Percentiles rank a stretch among this genome's conserved stretches.
Conservation (phyloP, 2,329 filamentous ascomycete species). For the Scolecobasidium constrictum region DNA sequence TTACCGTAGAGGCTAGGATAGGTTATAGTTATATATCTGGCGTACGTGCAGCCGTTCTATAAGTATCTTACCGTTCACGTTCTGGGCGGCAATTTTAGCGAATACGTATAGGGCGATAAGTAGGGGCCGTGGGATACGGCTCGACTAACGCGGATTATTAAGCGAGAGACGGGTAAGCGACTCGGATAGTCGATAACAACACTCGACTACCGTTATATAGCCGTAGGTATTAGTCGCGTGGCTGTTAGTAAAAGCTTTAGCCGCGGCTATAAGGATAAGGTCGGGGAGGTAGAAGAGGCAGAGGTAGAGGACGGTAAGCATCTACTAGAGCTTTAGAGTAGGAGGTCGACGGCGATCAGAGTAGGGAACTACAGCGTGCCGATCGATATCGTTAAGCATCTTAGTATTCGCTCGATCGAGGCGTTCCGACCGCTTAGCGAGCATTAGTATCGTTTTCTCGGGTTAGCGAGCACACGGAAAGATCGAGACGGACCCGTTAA, state of each 20-base stretch:
- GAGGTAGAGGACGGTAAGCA: constrained; percentile 15
- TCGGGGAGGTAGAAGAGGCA: constrained; percentile 13
- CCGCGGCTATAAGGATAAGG: constrained; percentile 14
- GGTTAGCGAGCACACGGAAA: constrained; percentile 4
- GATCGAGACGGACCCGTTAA: background rate
- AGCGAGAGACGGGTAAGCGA: constrained; percentile 13
- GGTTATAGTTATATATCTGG: constrained; percentile 16
- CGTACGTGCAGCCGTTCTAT: constrained; percentile 15
- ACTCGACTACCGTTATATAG: constrained; percentile 13
- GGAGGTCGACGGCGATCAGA: constrained; percentile 9
- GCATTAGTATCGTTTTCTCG: constrained; percentile 9
- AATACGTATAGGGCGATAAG: constrained; percentile 9
- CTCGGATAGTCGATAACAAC: constrained; percentile 13
- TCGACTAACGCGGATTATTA: constrained; percentile 12
- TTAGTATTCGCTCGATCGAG: constrained; percentile 15
- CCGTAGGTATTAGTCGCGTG: constrained; percentile 13
- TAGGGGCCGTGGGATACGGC: constrained; percentile 12
- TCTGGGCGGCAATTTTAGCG: constrained; percentile 8
- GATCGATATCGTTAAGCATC: constrained; percentile 15
- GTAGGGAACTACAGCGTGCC: constrained; percentile 13
- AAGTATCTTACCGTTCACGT: constrained; percentile 14
- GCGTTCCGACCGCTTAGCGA: constrained; percentile 13
- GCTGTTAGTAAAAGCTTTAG: constrained; percentile 12
- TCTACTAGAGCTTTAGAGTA: constrained; percentile 9
- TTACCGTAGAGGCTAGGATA: constrained; percentile 14